Conservation (phyloP, 2,329 filamentous ascomycete species). For the Thermoascus crustaceus region DNA sequence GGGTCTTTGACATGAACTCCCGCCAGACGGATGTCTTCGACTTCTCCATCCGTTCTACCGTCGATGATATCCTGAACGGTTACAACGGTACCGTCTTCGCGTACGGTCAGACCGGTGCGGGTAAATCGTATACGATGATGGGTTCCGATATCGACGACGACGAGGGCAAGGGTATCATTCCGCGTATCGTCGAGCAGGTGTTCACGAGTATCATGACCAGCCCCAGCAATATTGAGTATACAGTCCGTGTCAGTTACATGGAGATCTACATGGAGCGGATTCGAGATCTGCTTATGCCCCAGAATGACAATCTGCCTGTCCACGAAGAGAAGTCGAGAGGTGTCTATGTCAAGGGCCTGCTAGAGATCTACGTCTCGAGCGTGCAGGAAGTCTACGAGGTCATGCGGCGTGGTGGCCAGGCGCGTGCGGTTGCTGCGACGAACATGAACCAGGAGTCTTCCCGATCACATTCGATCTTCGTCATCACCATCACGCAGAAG, state of each 20-base stretch:
- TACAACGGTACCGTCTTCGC: conserved; percentile 99
- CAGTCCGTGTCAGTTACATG: conserved; percentile 98
- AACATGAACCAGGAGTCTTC: conserved; percentile 99
- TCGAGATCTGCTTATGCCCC: conserved; percentile 80
- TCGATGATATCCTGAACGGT: conserved; percentile 96
- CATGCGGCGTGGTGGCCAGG: conserved; percentile 83
- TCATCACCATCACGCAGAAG: conserved; percentile 94
- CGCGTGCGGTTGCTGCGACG: conserved; percentile 86
- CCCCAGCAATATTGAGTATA: conserved; percentile 92
- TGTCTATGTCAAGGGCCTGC: conserved; percentile 89
- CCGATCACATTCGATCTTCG: conserved; percentile 95
- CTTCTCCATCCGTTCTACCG: conserved; percentile 90
- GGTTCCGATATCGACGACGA: conserved; percentile 88
- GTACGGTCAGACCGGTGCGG: conserved; percentile 95
- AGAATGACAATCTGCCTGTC: conserved; percentile 94
- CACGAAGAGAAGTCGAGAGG: conserved; percentile 96
- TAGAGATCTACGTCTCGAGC: conserved; percentile 92
- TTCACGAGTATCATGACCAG: conserved; percentile 91
- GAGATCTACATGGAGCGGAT: conserved; percentile 99
- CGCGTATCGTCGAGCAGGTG: conserved; percentile 94
- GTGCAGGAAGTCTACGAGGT: conserved; percentile 96
- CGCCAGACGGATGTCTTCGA: conserved; percentile 92
- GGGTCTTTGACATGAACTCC: conserved; percentile 91
- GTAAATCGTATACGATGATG: conserved; percentile 99
- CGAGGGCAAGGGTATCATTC: conserved; percentile 83